Conservation (phyloP, 2,329 filamentous ascomycete genomes). For the Didymella segeticola region DNA sequence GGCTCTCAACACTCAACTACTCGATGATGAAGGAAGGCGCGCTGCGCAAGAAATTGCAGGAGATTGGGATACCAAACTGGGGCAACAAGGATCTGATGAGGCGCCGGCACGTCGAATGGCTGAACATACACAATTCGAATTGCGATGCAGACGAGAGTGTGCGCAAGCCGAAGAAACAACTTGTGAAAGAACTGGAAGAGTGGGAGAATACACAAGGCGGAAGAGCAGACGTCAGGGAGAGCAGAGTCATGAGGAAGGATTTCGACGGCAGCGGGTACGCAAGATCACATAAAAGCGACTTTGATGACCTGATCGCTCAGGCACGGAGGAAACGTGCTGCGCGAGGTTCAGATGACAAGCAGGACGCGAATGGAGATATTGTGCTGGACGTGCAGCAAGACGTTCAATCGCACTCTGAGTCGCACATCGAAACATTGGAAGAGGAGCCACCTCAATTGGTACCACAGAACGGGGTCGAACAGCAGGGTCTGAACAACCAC, state of each 20-base stretch:
- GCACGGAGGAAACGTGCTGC: constrained; percentile 65
- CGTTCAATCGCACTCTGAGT: background rate
- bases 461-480: constrained; percentile 6
- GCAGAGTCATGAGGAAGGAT: constrained; percentile 77
- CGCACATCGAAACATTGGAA: background rate
- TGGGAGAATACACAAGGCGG: constrained; percentile 88
- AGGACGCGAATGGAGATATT: constrained; percentile 9
- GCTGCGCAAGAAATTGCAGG: constrained; percentile 80
- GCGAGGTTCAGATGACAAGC: constrained; percentile 36
- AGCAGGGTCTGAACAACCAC: constrained; percentile 28
- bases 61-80: constrained; percentile 76
- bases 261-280: constrained; percentile 85
- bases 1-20: constrained; percentile 81
- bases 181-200: constrained; percentile 78
- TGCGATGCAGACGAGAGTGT: constrained; percentile 78
- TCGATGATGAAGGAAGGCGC: constrained; percentile 80
- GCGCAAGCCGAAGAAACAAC: constrained; percentile 68
- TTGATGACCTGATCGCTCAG: constrained; percentile 78
- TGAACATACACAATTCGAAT: constrained; percentile 96
- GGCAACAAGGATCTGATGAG: constrained; percentile 76
- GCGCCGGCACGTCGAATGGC: constrained; percentile 87
- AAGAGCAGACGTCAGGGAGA: constrained; percentile 50
- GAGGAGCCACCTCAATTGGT: background rate
- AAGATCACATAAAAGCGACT: constrained; percentile 73
- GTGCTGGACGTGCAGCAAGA: background rate